Base-by-base conservation (phyloP, 768 basidiomycete genomes). In the Mycena haematopus region DNA sequence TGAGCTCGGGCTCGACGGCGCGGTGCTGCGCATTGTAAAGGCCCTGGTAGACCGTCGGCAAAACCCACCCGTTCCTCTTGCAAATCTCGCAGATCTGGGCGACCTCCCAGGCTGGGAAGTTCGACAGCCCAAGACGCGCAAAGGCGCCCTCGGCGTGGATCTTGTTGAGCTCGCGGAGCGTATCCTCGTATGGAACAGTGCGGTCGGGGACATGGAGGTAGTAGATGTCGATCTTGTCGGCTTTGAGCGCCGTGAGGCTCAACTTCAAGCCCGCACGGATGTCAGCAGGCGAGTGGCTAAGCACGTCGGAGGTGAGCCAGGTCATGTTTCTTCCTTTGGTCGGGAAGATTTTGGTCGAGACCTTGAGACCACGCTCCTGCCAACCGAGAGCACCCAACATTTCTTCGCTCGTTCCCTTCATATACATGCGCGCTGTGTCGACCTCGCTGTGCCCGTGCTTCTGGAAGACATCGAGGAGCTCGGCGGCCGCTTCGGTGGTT, bases 271-370 rank as follows among this genome's bases (percentile, higher is more conserved):
- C 67, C 52, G 72, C 74, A 56, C 62, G 62, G 29, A 63, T 29
- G 36, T 58, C 62, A 3, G 24, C 51, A 24, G 56, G 50, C 8
- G 56, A 45, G 56, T 63, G 62, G n/a, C 38, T 51, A n/a, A 52
- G 31, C 17, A 21, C 29, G 19, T 63, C 55, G 36, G 27, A 2
- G 29, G 22, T 27, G 2, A 57, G 33, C 71, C 35, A 54, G 8
- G 21, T 11, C 44, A 45, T 45, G 21, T 45, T 45, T 45, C 17
- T 45, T 44, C 17, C 29, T 42, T 54, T 60, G 45, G 62, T 70
- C 0, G 82, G 81, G 58, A 78, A 80, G 38, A 79, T 76, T 70
- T 86, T 85, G 10, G 81, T 84, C 7, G 79, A 80, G 54, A 85
- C 71, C 52, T 71, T 73, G 38, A 84, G 61, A 0, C 79, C 80